Conservation (phyloP, 345 rosid genomes). For the Hibiscus tridactylites region DNA sequence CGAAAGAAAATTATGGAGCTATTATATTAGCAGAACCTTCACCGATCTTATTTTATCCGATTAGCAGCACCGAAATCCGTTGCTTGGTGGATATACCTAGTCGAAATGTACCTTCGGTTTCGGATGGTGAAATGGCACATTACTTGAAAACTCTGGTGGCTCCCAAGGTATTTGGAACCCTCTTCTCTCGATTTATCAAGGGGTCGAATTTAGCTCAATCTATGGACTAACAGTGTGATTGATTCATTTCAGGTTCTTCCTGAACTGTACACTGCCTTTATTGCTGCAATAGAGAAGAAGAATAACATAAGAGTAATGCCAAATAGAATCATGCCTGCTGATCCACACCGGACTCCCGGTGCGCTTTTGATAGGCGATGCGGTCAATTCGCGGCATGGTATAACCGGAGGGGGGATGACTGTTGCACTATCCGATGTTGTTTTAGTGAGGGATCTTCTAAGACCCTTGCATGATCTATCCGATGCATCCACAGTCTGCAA, state of each 20-base stretch:
- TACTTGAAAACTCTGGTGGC: constrained; percentile 48
- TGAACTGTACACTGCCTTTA: constrained; percentile 27
- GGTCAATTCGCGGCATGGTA: constrained; percentile 27
- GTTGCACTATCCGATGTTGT: constrained; percentile 11
- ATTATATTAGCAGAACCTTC: constrained; percentile 54
- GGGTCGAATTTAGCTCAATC: not conserved
- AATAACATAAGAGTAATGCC: constrained; percentile 34
- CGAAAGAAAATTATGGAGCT: constrained; percentile 41
- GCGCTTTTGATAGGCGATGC: constrained; percentile 11
- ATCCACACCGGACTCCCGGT: constrained; percentile 21
- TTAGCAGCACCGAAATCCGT: constrained; percentile 31
- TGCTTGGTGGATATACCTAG: constrained; percentile 9
- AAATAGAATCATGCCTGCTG: constrained; percentile 43
- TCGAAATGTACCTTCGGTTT: constrained; percentile 52
- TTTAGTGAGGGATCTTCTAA: constrained; percentile 8
- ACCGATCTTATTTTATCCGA: constrained; percentile 47
- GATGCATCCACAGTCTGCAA: constrained; percentile 8
- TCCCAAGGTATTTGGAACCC: constrained; percentile 26
- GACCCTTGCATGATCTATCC: not conserved
- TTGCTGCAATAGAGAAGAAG: constrained; percentile 30
- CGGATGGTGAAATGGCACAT: constrained; percentile 59
- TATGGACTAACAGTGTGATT: not conserved
- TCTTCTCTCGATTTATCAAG: not conserved
- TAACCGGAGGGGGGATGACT: constrained; percentile 17
- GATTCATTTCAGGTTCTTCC: constrained; percentile 26